A percentile compares a stretch with the other conserved stretches of the same genome.
Conservation (phyloP, 2,329 filamentous ascomycete species). For the Paecilomyces sp. region DNA sequence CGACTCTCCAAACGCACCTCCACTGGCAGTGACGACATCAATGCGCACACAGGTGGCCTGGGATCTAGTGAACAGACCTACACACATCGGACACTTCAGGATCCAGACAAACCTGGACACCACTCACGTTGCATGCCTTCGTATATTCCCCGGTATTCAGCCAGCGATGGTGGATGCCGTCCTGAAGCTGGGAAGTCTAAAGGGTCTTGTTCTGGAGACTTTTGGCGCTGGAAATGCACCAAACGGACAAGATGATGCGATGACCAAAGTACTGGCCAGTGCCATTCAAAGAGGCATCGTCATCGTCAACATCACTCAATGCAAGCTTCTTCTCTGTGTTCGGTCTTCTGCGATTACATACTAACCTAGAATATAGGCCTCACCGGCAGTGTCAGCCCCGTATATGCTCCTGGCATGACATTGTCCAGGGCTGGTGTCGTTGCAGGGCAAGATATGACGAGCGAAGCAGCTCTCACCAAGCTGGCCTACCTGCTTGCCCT, state of each 20-base stretch:
- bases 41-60: slow-evolving; percentile 76
- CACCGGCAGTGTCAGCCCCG: slow-evolving; percentile 65
- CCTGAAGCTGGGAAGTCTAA: slow-evolving; percentile 65
- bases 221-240: slow-evolving; percentile 92
- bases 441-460: slow-evolving; percentile 81
- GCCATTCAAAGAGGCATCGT: slow-evolving; percentile 75
- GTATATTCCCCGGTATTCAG: slow-evolving; percentile 87
- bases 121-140: slow-evolving; percentile 80
- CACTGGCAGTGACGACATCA: slow-evolving; percentile 73
- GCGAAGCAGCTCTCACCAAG: slow-evolving; percentile 86
- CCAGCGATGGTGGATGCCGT: slow-evolving; percentile 90
- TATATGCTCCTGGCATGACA: slow-evolving; percentile 71
- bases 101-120: slow-evolving; percentile 73
- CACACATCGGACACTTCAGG: slow-evolving; percentile 64
- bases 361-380: slow-evolving; percentile 26
- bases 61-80: slow-evolving; percentile 68
- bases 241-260: slow-evolving; percentile 67
- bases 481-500: slow-evolving; percentile 75
- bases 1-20: slow-evolving; percentile 76
- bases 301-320: slow-evolving; percentile 89
- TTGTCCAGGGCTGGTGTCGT: slow-evolving; percentile 79
- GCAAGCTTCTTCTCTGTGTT: slow-evolving; percentile 46
- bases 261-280: slow-evolving; percentile 69
- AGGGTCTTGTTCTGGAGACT: slow-evolving; percentile 79
- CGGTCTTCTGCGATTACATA: slow-evolving; percentile 29